Conservation (phyloP, 805 yeast genomes). For the Candida endomychidarum region DNA sequence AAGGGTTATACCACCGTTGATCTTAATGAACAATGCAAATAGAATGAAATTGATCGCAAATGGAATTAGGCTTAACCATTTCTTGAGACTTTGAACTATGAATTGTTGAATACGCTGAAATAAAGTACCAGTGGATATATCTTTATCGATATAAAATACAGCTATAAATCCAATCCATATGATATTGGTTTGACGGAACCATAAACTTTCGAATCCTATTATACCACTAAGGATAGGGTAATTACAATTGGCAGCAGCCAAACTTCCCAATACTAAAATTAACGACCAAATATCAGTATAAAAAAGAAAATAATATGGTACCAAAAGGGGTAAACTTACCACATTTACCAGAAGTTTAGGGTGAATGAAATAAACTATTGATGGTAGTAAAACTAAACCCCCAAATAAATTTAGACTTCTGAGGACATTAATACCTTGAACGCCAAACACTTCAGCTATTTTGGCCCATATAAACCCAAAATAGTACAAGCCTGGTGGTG, state of each 20-base stretch:
- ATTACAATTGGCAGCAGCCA: slow-evolving; percentile 42
- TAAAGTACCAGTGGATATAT: background rate
- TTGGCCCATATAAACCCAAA: slow-evolving; percentile 42
- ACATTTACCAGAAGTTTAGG: slow-evolving; percentile 28
- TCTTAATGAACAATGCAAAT: slow-evolving; percentile 57
- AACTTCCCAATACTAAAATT: slow-evolving; percentile 57
- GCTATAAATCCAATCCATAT: slow-evolving; percentile 74
- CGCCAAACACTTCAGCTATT: slow-evolving; percentile 12
- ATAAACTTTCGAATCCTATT: slow-evolving; percentile 60
- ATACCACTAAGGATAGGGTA: slow-evolving; percentile 41
- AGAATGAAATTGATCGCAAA: slow-evolving; percentile 49
- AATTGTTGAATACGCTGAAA: background rate
- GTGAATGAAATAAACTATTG: slow-evolving; percentile 28
- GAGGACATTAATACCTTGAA: slow-evolving; percentile 15
- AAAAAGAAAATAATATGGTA: slow-evolving; percentile 72
- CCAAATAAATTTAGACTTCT: slow-evolving; percentile 63
- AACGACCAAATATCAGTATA: slow-evolving; percentile 96
- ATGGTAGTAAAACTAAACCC: slow-evolving; percentile 55
- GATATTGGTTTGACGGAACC: slow-evolving; percentile 89
- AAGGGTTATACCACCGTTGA: slow-evolving; percentile 82
- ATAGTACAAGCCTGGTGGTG: slow-evolving; percentile 89
- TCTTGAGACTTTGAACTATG: slow-evolving; percentile 10
- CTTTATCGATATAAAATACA: slow-evolving; percentile 52
- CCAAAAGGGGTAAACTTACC: slow-evolving; percentile 63
- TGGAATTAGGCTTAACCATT: slow-evolving; percentile 43